Evolutionary conservation across 2,329 filamentous ascomycete genomes (phyloP), one percentile per base, ranked within the genome.

Genomic region (Neonectria neomacrospora): DNA sequence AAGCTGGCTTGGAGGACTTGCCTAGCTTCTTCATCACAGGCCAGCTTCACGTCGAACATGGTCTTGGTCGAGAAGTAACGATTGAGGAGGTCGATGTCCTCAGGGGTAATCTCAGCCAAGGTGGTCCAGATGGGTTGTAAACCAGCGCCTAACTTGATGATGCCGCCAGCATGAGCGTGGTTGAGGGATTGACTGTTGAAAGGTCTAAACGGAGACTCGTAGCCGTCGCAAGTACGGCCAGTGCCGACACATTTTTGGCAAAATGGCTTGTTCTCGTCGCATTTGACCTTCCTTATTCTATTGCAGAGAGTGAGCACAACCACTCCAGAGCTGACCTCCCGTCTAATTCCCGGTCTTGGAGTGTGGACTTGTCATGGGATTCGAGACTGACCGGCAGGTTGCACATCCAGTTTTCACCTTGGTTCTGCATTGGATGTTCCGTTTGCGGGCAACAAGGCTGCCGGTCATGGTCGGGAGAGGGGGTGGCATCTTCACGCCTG

Each of bases 321-420:
- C 2, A 56, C 44, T 42, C 3, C 12, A 61, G 58, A 64, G 56
- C 18, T 56, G 32, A 20, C 23, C 20, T 30, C 30, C 3, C 12
- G 11, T 34, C 34, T n/a, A 28, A 26, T 22, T 20, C 48, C 6
- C 34, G 3, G n/a, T 23, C 20, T 53, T 23, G 22, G n/a, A 14
- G 48, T n/a, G 32, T 68, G 64, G 53, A 68, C 39, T 47, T 37
- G 50, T 28, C 55, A 67, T 53, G 58, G 45, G 50, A 68, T 50
- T 32, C 60, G 52, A 22, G 57, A 76, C 78, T 75, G 20, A 81
- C 80, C 79, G 79, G 77, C 80, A 82, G 54, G 80, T 81, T 68
- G 64, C 68, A 69, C 80, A 81, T 51, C 79, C 80, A 14, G 79
- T 81, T 63, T 81, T 81, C 16, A 80, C 78, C 57, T 80, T 81